Evolutionary conservation across 495 filamentous ascomycete genomes (phyloP).

Genomic region (Pyrenula aspistea): DNA sequence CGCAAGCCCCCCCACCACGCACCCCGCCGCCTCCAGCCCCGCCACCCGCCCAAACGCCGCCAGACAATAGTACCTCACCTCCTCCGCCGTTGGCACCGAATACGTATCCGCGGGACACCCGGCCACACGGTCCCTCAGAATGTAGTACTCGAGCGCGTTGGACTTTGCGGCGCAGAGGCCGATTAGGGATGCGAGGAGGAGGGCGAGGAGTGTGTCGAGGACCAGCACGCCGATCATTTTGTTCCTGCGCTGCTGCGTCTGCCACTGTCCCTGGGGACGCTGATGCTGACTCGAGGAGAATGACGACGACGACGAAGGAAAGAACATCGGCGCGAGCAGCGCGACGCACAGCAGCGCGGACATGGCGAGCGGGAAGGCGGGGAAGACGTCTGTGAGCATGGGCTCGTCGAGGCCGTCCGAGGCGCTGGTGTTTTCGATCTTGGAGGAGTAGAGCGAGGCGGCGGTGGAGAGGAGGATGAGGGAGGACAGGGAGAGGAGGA

Average conservation of each 20-base stretch:
- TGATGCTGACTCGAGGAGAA: too few species aligned
- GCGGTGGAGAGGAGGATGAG: not conserved
- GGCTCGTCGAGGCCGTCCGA: not conserved
- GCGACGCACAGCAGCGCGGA: not conserved
- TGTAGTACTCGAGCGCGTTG: not conserved
- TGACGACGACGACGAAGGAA: too few species aligned
- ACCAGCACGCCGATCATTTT: not conserved
- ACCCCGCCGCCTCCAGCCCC: not conserved
- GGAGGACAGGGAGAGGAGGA: conserved; percentile 2
- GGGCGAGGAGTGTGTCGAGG: not conserved
- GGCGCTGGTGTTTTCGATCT: not conserved
- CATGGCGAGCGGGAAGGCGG: not conserved
- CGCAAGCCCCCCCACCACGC: not conserved
- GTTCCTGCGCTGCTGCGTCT: not conserved
- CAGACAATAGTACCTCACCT: not conserved
- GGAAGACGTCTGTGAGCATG: not conserved
- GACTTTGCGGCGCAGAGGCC: not conserved
- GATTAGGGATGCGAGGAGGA: not conserved
- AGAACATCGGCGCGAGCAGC: not conserved
- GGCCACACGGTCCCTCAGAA: not conserved
- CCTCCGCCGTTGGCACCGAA: not conserved
- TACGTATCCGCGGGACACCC: not conserved
- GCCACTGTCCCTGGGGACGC: too few species aligned
- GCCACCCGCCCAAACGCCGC: not conserved
- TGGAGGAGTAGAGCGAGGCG: not conserved